Conservation (phyloP, 2,329 filamentous ascomycete genomes). For the Neopestalotiopsis sp. region DNA sequence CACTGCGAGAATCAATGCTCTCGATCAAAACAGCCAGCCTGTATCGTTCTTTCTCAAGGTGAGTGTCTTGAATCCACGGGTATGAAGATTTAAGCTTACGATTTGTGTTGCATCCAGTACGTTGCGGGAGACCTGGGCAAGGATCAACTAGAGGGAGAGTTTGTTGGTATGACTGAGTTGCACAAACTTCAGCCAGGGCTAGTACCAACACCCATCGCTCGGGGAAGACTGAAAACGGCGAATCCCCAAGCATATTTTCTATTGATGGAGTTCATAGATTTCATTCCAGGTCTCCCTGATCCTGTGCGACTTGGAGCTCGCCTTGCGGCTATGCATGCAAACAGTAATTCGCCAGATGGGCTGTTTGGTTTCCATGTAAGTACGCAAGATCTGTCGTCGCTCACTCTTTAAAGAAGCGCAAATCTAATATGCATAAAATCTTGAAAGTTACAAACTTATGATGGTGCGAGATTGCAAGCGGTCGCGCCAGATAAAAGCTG, state of each 20-base stretch:
- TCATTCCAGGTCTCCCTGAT: slow-evolving; percentile 22
- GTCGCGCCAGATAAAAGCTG: slow-evolving; percentile 22
- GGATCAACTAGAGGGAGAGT: slow-evolving; percentile 22
- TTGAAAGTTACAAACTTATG: slow-evolving; percentile 20
- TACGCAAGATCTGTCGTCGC: background rate
- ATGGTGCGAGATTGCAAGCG: slow-evolving; percentile 21
- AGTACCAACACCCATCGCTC: slow-evolving; percentile 20
- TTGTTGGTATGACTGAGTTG: slow-evolving; percentile 21
- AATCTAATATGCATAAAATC: too few species aligned
- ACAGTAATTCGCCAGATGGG: slow-evolving; percentile 27
- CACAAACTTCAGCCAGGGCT: slow-evolving; percentile 18
- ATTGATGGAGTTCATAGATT: slow-evolving; percentile 23
- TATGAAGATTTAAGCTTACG: background rate
- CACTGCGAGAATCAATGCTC: slow-evolving; percentile 22
- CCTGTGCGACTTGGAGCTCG: slow-evolving; percentile 22
- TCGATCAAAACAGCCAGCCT: background rate
- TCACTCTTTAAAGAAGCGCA: too few species aligned
- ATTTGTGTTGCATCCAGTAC: slow-evolving; percentile 14
- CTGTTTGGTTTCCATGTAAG: slow-evolving; percentile 25
- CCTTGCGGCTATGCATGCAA: slow-evolving; percentile 28
- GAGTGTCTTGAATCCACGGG: background rate
- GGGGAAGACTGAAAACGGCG: slow-evolving; percentile 16
- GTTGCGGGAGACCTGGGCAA: slow-evolving; percentile 21
- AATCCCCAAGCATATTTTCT: slow-evolving; percentile 21
- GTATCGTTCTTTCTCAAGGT: slow-evolving; percentile 11